Evolutionary conservation across 2,329 filamentous ascomycete species (phyloP).

Genomic region (Diaporthe ampelina): DNA sequence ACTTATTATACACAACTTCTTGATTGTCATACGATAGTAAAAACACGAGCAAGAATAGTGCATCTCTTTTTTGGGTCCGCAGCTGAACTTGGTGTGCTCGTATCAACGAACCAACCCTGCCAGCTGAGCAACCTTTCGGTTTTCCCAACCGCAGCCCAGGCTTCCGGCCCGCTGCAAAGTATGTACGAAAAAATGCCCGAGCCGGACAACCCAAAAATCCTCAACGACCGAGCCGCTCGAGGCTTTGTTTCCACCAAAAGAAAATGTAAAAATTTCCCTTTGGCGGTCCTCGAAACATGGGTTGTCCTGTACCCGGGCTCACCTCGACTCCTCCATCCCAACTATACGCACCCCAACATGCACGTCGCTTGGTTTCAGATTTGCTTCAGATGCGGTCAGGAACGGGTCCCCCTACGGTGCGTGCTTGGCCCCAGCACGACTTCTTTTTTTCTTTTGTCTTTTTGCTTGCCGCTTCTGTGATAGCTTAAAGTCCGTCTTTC

Average conservation of each 20-base stretch:
- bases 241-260: not conserved
- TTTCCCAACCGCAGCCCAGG: not conserved
- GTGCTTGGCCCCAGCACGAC: not conserved
- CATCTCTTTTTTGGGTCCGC: not conserved
- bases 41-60: not conserved
- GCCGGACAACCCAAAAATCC: not conserved
- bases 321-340: conserved; percentile 33
- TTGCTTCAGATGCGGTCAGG: conserved; percentile 55
- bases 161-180: not conserved
- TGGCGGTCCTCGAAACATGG: conserved; percentile 29
- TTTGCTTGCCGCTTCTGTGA: conserved; percentile 1
- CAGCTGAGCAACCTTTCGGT: not conserved
- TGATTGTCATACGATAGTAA: not conserved
- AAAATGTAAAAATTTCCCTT: not conserved
- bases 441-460: not conserved
- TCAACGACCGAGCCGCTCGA: conserved; percentile 6
- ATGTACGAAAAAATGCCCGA: not conserved
- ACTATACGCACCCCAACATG: not conserved
- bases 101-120: not conserved
- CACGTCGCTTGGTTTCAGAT: conserved; percentile 54
- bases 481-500: not conserved
- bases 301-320: conserved; percentile 8
- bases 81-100: not conserved
- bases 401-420: conserved; percentile 33
- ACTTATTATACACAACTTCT: not conserved